A percentile compares a stretch with the other conserved stretches of the same genome.
Conservation (phyloP, 495 filamentous ascomycete species). For the Clavariopsis aquatica region DNA sequence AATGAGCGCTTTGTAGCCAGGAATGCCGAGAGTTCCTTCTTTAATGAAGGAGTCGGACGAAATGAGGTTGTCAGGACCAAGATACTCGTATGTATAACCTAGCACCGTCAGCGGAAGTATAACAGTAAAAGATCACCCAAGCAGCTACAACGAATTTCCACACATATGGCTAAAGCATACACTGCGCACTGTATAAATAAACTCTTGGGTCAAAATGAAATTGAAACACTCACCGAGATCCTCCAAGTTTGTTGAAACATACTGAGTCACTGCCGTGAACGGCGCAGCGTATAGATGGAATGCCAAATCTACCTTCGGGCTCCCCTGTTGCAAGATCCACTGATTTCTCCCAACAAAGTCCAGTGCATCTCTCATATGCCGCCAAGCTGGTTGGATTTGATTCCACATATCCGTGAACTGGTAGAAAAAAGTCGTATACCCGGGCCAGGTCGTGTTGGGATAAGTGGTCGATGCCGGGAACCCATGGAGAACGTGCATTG, state of each 20-base stretch:
- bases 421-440: conserved; percentile 52
- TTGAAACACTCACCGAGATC: conserved; percentile 11
- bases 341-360: conserved; percentile 49
- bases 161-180: too few species aligned
- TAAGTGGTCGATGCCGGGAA: conserved; percentile 49
- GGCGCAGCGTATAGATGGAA: conserved; percentile 41
- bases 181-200: too few species aligned
- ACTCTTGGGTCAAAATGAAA: background rate
- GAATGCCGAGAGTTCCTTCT: conserved; percentile 47
- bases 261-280: conserved; percentile 29
- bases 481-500: conserved; percentile 53
- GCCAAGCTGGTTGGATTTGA: conserved; percentile 50
- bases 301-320: conserved; percentile 49
- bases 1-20: conserved; percentile 51
- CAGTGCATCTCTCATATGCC: conserved; percentile 46
- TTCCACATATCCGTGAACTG: conserved; percentile 51
- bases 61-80: conserved; percentile 52
- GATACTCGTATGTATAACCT: conserved; percentile 56
- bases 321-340: conserved; percentile 47
- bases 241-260: conserved; percentile 24
- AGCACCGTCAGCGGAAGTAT: conserved; percentile 14
- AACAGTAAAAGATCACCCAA: conserved; percentile 30
- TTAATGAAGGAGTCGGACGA: conserved; percentile 44
- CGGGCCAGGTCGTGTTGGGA: conserved; percentile 51
- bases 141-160: too few species aligned